A percentile compares a stretch with the other conserved stretches of the same genome.
These are phyloP conservation scores for Coccomyxa subellipsoidea DNA, from an alignment of 163 green algal genomes.

Conservation along the genomic window DNA sequence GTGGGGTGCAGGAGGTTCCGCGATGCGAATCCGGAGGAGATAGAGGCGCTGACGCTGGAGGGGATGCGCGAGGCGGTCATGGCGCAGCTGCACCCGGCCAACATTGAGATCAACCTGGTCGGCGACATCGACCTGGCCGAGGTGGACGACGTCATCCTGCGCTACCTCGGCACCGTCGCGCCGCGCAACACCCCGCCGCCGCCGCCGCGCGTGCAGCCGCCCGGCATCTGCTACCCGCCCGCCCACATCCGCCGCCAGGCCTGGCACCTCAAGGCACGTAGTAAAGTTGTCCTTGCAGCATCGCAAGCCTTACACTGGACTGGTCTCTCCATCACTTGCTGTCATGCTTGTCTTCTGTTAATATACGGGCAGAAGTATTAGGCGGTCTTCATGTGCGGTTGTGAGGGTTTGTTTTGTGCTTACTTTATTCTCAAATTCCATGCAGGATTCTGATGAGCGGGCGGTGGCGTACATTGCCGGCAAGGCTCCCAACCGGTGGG, in stretches of 20 bases:
- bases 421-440: not conserved
- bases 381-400: no score
- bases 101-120: constrained; percentile 86
- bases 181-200: not conserved
- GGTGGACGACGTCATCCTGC: constrained; percentile 70
- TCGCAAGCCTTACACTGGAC: no score
- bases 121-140: constrained; percentile 85
- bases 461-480: constrained; percentile 90
- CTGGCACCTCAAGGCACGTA: constrained; percentile 72
- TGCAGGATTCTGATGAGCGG: constrained; percentile 89
- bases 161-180: constrained; percentile 85
- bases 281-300: no score
- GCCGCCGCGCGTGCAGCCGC: constrained; percentile 19
- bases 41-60: constrained; percentile 86
- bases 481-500: constrained; percentile 82
- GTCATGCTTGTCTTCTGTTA: no score
- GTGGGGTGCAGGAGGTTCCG: constrained; percentile 67
- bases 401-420: not conserved
- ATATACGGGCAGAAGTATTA: no score
- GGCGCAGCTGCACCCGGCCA: constrained; percentile 67
- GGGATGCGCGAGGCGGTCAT: constrained; percentile 66
- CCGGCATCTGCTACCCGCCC: constrained; percentile 45
- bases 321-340: no score
- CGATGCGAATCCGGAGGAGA: constrained; percentile 80
- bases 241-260: constrained; percentile 44